Conservation (phyloP, 257 asterid genomes). For the Primulina eburnea region DNA sequence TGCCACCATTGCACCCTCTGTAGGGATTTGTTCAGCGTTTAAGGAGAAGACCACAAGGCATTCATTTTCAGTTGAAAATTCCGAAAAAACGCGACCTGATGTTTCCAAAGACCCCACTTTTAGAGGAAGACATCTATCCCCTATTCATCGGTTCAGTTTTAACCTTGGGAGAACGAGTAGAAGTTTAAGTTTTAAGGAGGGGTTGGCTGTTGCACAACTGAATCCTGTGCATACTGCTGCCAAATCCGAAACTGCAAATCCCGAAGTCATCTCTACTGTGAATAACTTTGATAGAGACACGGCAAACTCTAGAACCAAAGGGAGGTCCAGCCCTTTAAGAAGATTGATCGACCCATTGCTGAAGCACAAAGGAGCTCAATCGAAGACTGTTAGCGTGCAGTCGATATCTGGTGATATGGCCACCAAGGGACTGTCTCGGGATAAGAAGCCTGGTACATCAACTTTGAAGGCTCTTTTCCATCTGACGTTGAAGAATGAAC, state of each 20-base stretch:
- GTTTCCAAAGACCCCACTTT: slow-evolving; percentile 32
- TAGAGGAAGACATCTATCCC: slow-evolving; percentile 70
- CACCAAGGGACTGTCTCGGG: slow-evolving; percentile 35
- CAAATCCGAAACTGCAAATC: slow-evolving; percentile 49
- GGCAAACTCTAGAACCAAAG: slow-evolving; percentile 43
- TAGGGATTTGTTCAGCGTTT: slow-evolving; percentile 27
- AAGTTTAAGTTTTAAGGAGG: slow-evolving; percentile 83
- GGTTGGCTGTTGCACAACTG: slow-evolving; percentile 44
- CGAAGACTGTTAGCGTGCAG: slow-evolving; percentile 32
- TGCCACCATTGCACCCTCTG: slow-evolving; percentile 30
- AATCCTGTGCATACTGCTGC: slow-evolving; percentile 37
- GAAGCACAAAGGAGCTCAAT: slow-evolving; percentile 49
- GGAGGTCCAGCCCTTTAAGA: slow-evolving; percentile 80
- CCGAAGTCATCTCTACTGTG: slow-evolving; percentile 31
- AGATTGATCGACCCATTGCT: slow-evolving; percentile 77
- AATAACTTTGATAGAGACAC: slow-evolving; percentile 40
- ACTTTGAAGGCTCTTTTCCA: slow-evolving; percentile 68
- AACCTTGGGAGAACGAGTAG: slow-evolving; percentile 69
- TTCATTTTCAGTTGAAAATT: slow-evolving; percentile 35
- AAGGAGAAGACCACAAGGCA: slow-evolving; percentile 31
- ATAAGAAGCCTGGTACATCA: slow-evolving; percentile 41
- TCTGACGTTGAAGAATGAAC: slow-evolving; percentile 62
- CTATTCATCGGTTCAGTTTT: slow-evolving; percentile 73
- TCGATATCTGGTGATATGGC: slow-evolving; percentile 30
- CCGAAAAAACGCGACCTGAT: slow-evolving; percentile 31